Percentiles rank a stretch among this genome's conserved stretches.
Evolutionary conservation across 2,329 filamentous ascomycete species (phyloP).

Genomic region (Alternaria angustiovoidea): DNA sequence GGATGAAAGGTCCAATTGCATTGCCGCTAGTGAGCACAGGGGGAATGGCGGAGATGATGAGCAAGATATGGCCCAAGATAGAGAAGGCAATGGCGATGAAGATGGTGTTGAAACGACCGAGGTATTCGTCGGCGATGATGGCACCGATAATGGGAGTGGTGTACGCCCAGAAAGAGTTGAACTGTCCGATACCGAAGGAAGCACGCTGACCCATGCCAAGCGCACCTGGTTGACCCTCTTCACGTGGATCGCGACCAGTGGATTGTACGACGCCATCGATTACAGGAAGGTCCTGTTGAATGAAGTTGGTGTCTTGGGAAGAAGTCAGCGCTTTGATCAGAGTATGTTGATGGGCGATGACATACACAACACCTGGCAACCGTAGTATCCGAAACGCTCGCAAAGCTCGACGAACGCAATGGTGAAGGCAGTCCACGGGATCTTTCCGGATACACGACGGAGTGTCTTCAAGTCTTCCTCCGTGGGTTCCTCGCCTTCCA

Average conservation of each 20-base stretch:
- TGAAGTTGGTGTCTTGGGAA: constrained; percentile 49
- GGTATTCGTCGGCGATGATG: constrained; percentile 65
- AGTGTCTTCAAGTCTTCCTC: constrained; percentile 69
- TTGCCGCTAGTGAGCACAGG: constrained; percentile 54
- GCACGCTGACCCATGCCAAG: constrained; percentile 49
- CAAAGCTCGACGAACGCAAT: constrained; percentile 77
- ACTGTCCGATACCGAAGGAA: constrained; percentile 48
- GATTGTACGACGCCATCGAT: constrained; percentile 45
- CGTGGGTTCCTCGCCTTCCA: constrained; percentile 59
- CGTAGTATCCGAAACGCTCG: constrained; percentile 82
- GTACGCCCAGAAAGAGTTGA: constrained; percentile 54
- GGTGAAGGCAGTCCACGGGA: constrained; percentile 72
- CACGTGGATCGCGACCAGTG: constrained; percentile 40
- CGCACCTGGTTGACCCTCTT: constrained; percentile 46
- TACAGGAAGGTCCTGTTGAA: constrained; percentile 48
- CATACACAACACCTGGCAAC: constrained; percentile 71
- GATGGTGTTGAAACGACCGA: constrained; percentile 70
- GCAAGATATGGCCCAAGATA: constrained; percentile 63
- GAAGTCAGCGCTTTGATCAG: constrained; percentile 9
- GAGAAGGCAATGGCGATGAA: constrained; percentile 57
- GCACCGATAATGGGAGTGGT: constrained; percentile 59
- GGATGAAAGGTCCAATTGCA: constrained; percentile 60
- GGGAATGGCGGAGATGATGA: constrained; percentile 63
- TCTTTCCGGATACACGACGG: constrained; percentile 69
- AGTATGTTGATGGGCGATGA: background rate